Conservation (phyloP, 768 basidiomycete genomes). For the Boletus eberwhitei region DNA sequence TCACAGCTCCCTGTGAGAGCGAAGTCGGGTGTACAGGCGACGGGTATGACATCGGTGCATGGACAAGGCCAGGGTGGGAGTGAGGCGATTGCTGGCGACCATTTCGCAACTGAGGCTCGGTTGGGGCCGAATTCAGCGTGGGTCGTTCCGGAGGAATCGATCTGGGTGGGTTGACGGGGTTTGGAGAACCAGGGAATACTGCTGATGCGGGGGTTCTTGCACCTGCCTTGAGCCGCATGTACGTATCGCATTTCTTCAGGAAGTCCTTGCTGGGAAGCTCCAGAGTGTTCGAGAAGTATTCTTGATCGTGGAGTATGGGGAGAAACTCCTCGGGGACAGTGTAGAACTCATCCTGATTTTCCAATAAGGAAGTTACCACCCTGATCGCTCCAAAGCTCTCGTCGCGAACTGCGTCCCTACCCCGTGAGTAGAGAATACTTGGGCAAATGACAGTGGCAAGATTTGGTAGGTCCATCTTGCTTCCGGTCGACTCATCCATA, state of each 20-base stretch:
- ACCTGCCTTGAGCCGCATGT: conserved; percentile 65
- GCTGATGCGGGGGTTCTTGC: conserved; percentile 44
- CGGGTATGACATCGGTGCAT: conserved; percentile 45
- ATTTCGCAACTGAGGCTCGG: conserved; percentile 37
- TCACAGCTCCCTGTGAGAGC: conserved; percentile 41
- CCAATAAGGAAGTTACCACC: conserved; percentile 81
- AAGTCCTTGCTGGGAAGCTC: conserved; percentile 95
- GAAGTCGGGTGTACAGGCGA: conserved; percentile 43
- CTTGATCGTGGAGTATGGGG: conserved; percentile 83
- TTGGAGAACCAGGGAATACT: conserved; percentile 31
- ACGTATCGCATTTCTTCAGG: conserved; percentile 92
- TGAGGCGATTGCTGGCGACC: conserved; percentile 41
- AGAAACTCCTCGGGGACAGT: conserved; percentile 90
- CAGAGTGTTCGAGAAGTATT: conserved; percentile 83
- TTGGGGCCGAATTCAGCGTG: conserved; percentile 37
- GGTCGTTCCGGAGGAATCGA: conserved; percentile 47
- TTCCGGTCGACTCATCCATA: conserved; percentile 94
- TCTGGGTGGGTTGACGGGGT: conserved; percentile 16
- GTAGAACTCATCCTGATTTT: conserved; percentile 94
- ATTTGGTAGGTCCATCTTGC: conserved; percentile 97
- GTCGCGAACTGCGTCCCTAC: conserved; percentile 81
- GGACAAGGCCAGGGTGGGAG: conserved; percentile 36
- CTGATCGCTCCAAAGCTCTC: conserved; percentile 89
- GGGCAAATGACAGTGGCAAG: conserved; percentile 96
- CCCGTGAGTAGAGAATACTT: conserved; percentile 92